Evolutionary conservation across 2,329 filamentous ascomycete species (phyloP).

Genomic region (Xylaria multiplex): DNA sequence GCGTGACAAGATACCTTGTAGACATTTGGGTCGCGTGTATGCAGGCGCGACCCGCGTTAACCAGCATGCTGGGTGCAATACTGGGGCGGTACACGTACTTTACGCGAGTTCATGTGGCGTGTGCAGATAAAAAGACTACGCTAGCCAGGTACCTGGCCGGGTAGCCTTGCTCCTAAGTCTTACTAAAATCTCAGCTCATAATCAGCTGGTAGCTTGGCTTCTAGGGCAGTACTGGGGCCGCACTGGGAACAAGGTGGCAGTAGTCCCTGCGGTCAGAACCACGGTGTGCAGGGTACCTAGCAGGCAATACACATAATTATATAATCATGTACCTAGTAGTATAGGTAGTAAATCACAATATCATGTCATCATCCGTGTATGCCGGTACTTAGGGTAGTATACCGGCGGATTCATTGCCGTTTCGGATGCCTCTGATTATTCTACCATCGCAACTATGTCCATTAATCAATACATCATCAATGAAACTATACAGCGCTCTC

Average conservation of each 20-base stretch:
- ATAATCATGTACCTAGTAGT: too few relatives aligned
- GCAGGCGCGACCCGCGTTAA: conserved; percentile 26
- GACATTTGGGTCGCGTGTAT: conserved; percentile 19
- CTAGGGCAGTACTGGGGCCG: not conserved
- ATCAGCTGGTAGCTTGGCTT: conserved; percentile 3
- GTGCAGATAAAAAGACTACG: conserved; percentile 12
- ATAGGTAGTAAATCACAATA: not conserved
- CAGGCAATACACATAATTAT: too few relatives aligned
- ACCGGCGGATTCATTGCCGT: too few relatives aligned
- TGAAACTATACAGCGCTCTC: conserved; percentile 12
- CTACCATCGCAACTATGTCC: not conserved
- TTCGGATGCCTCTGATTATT: not conserved
- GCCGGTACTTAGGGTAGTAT: too few relatives aligned
- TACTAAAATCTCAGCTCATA: not conserved
- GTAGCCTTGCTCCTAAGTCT: not conserved
- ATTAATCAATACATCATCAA: conserved; percentile 7
- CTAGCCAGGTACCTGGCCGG: not conserved
- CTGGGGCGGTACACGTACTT: conserved; percentile 30
- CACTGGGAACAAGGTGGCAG: too few relatives aligned
- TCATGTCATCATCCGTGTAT: not conserved
- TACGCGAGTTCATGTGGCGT: conserved; percentile 39
- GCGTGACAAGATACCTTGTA: not conserved
- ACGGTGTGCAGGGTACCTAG: too few relatives aligned
- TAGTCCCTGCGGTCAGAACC: too few relatives aligned
- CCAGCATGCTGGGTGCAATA: too few relatives aligned